Conservation (phyloP, 2,329 filamentous ascomycete genomes). For the Aureobasidium uvarum region DNA sequence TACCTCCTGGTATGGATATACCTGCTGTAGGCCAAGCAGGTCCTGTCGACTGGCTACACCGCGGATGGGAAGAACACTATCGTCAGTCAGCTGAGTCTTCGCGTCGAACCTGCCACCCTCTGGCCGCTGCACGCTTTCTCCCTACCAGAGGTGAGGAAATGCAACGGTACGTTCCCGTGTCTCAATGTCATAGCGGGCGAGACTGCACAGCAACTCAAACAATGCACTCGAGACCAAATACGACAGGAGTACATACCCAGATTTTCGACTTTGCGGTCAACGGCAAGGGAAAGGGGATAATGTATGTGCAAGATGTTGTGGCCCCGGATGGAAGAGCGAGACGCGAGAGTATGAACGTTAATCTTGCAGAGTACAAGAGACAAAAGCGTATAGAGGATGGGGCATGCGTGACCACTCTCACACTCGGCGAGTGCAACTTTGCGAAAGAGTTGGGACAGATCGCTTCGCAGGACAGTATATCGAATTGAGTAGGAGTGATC, state of each 20-base stretch:
- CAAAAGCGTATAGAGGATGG: neutral
- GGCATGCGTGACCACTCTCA: slow-evolving; percentile 10
- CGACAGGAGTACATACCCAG: too few species aligned
- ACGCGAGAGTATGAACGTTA: neutral
- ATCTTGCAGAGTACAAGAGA: neutral
- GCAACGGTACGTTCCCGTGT: neutral
- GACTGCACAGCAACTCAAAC: neutral
- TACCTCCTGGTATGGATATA: neutral
- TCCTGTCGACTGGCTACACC: neutral
- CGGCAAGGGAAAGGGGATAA: neutral
- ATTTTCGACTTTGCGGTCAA: neutral
- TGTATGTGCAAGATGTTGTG: neutral
- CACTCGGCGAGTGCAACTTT: slow-evolving; percentile 5
- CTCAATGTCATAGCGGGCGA: neutral
- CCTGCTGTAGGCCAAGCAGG: neutral
- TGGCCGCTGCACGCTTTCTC: neutral
- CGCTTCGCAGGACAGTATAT: neutral
- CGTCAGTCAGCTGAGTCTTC: neutral
- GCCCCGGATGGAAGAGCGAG: neutral
- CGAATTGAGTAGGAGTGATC: neutral
- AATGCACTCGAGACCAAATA: neutral
- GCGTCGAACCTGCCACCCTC: neutral
- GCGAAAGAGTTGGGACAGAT: neutral
- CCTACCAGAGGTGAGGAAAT: neutral
- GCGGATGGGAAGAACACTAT: slow-evolving; percentile 12